Percentiles rank a stretch among this genome's conserved stretches.
Evolutionary conservation across 208 protist genomes (phyloP).

Genomic region (Acanthamoeba quina): DNA sequence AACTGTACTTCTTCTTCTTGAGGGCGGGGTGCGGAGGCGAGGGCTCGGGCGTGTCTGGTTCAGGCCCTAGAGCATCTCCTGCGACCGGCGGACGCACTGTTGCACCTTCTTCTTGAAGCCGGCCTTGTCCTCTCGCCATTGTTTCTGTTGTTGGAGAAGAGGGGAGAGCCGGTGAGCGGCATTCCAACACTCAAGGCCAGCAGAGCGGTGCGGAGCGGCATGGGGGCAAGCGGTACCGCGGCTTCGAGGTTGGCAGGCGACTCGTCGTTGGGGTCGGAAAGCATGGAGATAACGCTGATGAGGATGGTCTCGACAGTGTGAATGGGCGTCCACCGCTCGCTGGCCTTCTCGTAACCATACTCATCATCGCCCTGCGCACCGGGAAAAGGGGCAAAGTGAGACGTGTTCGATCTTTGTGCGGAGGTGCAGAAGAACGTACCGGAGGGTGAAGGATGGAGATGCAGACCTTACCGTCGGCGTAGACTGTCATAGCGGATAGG

Average conservation of each 20-base stretch:
- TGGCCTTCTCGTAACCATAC: constrained; percentile 89
- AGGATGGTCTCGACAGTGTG: constrained; percentile 92
- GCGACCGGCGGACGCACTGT: constrained; percentile 79
- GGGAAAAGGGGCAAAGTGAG: neutral
- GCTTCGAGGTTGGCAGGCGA: constrained; percentile 94
- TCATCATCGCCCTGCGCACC: constrained; percentile 78
- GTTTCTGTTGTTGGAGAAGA: constrained; percentile 78
- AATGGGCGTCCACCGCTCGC: constrained; percentile 91
- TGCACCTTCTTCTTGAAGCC: constrained; percentile 88
- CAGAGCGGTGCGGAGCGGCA: neutral
- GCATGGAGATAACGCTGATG: constrained; percentile 92
- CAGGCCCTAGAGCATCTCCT: constrained; percentile 74
- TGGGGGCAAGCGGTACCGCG: constrained; percentile 82
- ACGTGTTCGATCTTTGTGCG: neutral
- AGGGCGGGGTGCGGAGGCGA: no score
- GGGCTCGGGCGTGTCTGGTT: no score
- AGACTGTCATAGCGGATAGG: constrained; percentile 80
- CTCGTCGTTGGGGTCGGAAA: constrained; percentile 92
- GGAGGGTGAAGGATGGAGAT: constrained; percentile 93
- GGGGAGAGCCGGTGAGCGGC: neutral
- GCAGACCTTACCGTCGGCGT: constrained; percentile 90
- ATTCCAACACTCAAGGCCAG: neutral
- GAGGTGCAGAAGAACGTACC: constrained; percentile 77
- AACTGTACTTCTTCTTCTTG: no score
- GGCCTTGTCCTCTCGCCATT: constrained; percentile 82